A percentile compares a stretch with the other conserved stretches of the same genome.
Evolutionary conservation across 139 green algal species (phyloP).

Genomic region (Chlorella sp.): DNA sequence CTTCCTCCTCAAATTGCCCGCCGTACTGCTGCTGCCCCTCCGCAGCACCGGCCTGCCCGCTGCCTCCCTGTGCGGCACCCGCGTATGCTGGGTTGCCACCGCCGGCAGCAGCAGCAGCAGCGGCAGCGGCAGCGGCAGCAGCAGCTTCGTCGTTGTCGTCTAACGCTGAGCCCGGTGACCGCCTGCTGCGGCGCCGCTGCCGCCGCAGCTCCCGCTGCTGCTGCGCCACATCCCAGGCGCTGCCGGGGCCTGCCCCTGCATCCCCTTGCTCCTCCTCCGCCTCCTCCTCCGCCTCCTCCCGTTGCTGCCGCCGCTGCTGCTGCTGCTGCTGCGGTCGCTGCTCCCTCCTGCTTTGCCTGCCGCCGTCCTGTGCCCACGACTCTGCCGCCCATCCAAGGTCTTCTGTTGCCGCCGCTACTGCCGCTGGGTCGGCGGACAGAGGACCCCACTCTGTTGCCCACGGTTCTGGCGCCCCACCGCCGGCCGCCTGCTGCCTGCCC

Average conservation of each 20-base stretch:
- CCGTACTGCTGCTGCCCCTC: not conserved
- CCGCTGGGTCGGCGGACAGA: not conserved
- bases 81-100: not conserved
- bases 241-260: not conserved
- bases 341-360: not conserved
- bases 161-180: not conserved
- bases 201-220: constrained; percentile 14
- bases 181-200: not conserved
- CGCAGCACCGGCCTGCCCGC: not conserved
- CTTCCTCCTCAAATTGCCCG: not conserved
- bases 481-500: too few relatives aligned
- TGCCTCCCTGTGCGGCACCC: not conserved
- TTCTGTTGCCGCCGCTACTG: not conserved
- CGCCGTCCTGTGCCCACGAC: constrained; percentile 19
- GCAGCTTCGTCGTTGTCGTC: not conserved
- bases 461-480: not conserved
- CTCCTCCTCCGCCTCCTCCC: not conserved
- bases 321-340: not conserved
- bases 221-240: constrained; percentile 19
- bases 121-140: too few relatives aligned
- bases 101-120: not conserved
- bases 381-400: constrained; percentile 34
- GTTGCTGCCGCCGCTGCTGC: not conserved
- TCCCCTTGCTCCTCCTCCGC: not conserved
- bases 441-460: constrained; percentile 27